A percentile compares a stretch with the other conserved stretches of the same genome.
Conservation (phyloP, 306 rosid genomes). For the Glycine soja region DNA sequence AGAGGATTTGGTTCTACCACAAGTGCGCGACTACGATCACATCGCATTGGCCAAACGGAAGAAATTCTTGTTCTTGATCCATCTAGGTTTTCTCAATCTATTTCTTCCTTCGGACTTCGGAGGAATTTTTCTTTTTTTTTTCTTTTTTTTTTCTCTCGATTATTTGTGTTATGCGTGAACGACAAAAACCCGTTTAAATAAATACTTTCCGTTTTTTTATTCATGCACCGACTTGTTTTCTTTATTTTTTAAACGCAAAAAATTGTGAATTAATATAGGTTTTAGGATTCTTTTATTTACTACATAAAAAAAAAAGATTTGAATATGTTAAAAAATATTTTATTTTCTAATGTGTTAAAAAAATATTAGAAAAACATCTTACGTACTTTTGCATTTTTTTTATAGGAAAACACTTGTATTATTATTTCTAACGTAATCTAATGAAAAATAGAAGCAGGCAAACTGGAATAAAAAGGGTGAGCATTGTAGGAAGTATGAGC, state of each 20-base stretch:
- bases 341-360: too few relatives aligned
- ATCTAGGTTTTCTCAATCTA: constrained; percentile 55
- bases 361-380: too few relatives aligned
- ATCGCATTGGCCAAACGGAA: constrained; percentile 38
- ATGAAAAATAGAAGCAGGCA: too few relatives aligned
- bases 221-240: background rate
- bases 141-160: constrained; percentile 32
- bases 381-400: too few relatives aligned
- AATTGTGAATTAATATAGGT: background rate
- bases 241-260: background rate
- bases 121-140: constrained; percentile 3
- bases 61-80: constrained; percentile 38
- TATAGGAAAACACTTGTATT: too few relatives aligned
- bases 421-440: too few relatives aligned
- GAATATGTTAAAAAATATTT: too few relatives aligned
- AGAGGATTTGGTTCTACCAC: constrained; percentile 9
- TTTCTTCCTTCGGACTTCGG: constrained; percentile 12
- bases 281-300: background rate
- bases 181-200: constrained; percentile 37
- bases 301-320: too few relatives aligned
- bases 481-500: too few relatives aligned
- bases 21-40: constrained; percentile 12
- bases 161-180: constrained; percentile 14
- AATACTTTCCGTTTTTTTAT: constrained; percentile 5
- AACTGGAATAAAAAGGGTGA: too few relatives aligned